These are phyloP conservation scores for Piromyces finnis DNA, from an alignment of 192 early-diverging fungal genomes.

Conservation along the genomic window DNA sequence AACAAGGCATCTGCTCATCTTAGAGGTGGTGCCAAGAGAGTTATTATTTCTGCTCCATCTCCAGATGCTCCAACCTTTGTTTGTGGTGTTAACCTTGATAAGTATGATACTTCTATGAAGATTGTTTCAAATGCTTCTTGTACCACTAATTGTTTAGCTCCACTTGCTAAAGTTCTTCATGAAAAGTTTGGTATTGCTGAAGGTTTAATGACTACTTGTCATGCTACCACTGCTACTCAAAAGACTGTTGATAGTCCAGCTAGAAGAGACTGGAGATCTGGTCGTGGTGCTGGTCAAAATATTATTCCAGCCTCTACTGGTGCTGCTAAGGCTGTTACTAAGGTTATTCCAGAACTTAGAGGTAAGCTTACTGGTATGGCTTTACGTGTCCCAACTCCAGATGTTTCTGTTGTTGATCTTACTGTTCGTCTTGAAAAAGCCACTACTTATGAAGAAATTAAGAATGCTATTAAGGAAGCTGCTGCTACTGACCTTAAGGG, in stretches of 20 bases:
- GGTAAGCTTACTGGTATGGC: slow-evolving; percentile 98
- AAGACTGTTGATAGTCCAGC: slow-evolving; percentile 99
- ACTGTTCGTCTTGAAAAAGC: slow-evolving; percentile 81
- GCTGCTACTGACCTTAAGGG: slow-evolving; percentile 55
- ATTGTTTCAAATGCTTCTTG: slow-evolving; percentile 97
- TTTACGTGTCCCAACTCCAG: slow-evolving; percentile 84
- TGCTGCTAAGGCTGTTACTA: slow-evolving; percentile 97
- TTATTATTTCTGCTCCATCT: slow-evolving; percentile 95
- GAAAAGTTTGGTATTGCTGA: slow-evolving; percentile 91
- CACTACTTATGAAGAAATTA: slow-evolving; percentile 82
- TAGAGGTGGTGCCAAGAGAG: slow-evolving; percentile 91
- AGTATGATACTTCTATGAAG: slow-evolving; percentile 67
- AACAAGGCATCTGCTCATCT: slow-evolving; percentile 75
- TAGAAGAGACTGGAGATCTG: slow-evolving; percentile 80
- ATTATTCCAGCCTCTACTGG: slow-evolving; percentile 96
- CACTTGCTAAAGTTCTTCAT: slow-evolving; percentile 81
- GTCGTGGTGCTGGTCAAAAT: slow-evolving; percentile 91
- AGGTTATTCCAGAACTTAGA: slow-evolving; percentile 84
- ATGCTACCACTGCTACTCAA: slow-evolving; percentile 96
- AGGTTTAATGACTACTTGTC: slow-evolving; percentile 97
- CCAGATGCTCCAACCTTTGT: slow-evolving; percentile 97
- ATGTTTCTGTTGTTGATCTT: slow-evolving; percentile 95
- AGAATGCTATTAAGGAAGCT: slow-evolving; percentile 66
- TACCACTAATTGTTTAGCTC: slow-evolving; percentile 98
- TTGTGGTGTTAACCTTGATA: slow-evolving; percentile 86